Evolutionary conservation across 2,329 filamentous ascomycete genomes (phyloP), one percentile per base, ranked within the genome.

Genomic region (Phaeosphaeriaceae sp.): DNA sequence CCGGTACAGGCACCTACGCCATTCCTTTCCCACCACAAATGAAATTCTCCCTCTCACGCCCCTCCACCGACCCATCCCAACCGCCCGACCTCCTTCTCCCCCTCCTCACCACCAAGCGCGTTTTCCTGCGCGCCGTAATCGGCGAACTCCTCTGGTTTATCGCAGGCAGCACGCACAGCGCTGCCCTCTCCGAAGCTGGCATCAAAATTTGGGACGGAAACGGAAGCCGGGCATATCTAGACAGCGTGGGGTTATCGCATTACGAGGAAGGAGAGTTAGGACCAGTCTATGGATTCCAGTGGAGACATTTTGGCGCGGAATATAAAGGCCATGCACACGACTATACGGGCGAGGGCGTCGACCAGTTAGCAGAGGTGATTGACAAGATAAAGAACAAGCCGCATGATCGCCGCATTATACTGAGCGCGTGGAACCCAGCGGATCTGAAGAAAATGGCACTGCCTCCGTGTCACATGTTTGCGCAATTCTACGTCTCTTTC

Each of bases 201-300:
- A 89, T 99, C 71, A 96, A 96, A 79, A 99, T 99, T 76, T 99
- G 95, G 95, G 95, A 99, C 76, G 94, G 93, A 70, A 99, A 99
- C 75, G 95, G 94, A 45, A 93, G 89, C 48, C 91, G 95, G 69
- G 90, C 89, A 72, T 98, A 91, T 77, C 90, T 99, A 40, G 94
- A 99, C 81, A 89, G 84, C 62, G 86, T 95, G 1, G 94, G 94
- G 0, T 85, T 98, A 7, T 83, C 84, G 0, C 88, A 97, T 74
- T 91, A 94, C 58, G 91, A 88, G 52, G 91, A 89, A 20, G 95
- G 95, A 64, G 95, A 99, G 73, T 84, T 99, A 0, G 95, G 95
- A 0, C 95, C 95, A 27, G 93, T 98, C 0, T 99, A 99, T 76
- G 95, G 95, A 1, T 99, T 99, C 81, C 95, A 99, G 80, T 99